Evolutionary conservation across 257 asterid genomes (phyloP), one percentile per base, ranked within the genome.

Genomic region (Solanum pimpinellifolium): DNA sequence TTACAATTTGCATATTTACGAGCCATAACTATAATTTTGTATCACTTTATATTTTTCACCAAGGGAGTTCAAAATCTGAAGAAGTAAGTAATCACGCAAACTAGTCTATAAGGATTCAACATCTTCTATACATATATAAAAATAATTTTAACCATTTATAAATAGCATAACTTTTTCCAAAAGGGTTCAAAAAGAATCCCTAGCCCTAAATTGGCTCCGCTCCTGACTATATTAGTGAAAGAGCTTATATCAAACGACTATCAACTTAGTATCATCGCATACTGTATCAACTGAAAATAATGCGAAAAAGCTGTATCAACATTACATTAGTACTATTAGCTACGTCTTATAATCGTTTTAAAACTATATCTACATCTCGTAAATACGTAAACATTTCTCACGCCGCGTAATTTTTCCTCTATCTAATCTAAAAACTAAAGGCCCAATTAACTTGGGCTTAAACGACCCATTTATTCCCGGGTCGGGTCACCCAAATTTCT

Each of bases 41-140:
- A 29, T 69, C 39, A 7, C 2, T 14, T 2, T 69, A 14, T 69
- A n/a, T 5, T 65, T 65, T 65, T n/a, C 33, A 62, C 0, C 2
- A 1, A 65, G 4, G 0, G 15, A 4, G 16, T n/a, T 65, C 4
- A 65, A 65, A 25, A 25, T 65, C 6, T 5, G 9, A 65, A 65
- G 18, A 65, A 65, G 3, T 11, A 65, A 65, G 7, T 12, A n/a
- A n/a, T n/a, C 8, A 11, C 0, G 0, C 0, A 11, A 65, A 65
- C 33, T 25, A 2, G 2, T 5, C 9, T 15, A 65, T 7, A 12
- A 1, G 31, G 9, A 3, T 65, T 65, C 8, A 12, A n/a, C 16
- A 65, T 65, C 18, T 25, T 11, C 2, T n/a, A 11, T 7, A 62
- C 1, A 65, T 65, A 65, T 8, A 23, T 62, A 65, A 1, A 25